phyloP scores from a whole-genome alignment of 1,139 yeast species.

The Yamadazyma membranifaciens region DNA sequence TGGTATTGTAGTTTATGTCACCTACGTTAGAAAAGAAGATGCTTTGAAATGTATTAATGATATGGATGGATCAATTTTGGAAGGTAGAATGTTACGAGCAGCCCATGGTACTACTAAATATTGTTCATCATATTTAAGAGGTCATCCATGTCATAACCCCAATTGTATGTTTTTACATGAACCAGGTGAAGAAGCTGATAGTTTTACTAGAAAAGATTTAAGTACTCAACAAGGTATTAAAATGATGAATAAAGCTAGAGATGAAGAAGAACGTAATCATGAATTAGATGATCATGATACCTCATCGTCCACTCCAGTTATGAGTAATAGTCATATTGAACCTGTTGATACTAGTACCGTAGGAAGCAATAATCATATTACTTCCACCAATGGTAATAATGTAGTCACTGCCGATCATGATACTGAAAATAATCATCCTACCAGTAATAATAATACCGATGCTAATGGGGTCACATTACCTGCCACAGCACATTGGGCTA shows the following conservation, averaged over 20 bases:
- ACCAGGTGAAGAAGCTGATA: conserved; percentile 99
- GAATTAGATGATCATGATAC: conserved; percentile 14
- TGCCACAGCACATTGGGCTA: conserved; percentile 62
- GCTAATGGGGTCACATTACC: conserved; percentile 38
- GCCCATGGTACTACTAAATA: conserved; percentile 99
- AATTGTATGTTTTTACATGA: conserved; percentile 99
- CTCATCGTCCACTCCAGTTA: conserved; percentile 1
- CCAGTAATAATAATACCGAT: not conserved
- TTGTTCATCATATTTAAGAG: conserved; percentile 91
- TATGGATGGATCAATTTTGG: conserved; percentile 91
- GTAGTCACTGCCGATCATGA: not conserved
- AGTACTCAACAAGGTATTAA: conserved; percentile 75
- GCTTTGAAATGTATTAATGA: conserved; percentile 92
- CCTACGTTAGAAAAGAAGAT: conserved; percentile 89
- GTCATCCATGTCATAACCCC: conserved; percentile 97
- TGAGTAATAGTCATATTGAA: not conserved
- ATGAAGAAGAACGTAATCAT: conserved; percentile 6
- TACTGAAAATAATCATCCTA: not conserved
- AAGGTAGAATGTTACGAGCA: conserved; percentile 83
- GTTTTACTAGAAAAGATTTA: conserved; percentile 89
- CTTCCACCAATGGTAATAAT: not conserved
- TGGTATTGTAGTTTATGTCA: conserved; percentile 94
- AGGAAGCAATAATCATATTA: not conserved
- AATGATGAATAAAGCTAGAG: conserved; percentile 27
- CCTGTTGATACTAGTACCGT: conserved; percentile 9